These are phyloP conservation scores for Lentinus tigrinus DNA, from an alignment of 768 basidiomycete genomes.

Conservation along the genomic window DNA sequence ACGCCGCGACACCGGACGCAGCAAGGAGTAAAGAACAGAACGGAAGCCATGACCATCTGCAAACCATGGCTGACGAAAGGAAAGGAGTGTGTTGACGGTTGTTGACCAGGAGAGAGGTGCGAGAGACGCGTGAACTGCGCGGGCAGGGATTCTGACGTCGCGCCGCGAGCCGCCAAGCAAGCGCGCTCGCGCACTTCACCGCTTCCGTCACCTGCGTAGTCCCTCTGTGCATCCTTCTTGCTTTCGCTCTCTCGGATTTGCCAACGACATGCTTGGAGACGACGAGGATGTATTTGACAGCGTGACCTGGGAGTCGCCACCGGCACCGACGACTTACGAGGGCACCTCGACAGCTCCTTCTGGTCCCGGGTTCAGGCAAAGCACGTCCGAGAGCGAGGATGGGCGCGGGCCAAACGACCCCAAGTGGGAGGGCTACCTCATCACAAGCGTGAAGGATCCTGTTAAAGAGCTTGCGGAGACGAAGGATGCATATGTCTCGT, in stretches of 20 bases:
- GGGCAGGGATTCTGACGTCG: slow-evolving; percentile 8
- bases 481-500: slow-evolving; percentile 96
- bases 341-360: slow-evolving; percentile 37
- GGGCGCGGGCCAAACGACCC: slow-evolving; percentile 71
- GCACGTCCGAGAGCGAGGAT: slow-evolving; percentile 67
- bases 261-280: slow-evolving; percentile 66
- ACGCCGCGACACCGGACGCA: slow-evolving; percentile 43
- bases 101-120: slow-evolving; percentile 10
- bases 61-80: slow-evolving; percentile 23
- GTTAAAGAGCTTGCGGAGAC: slow-evolving; percentile 95
- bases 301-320: slow-evolving; percentile 85
- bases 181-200: slow-evolving; percentile 12
- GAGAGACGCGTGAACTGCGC: slow-evolving; percentile 2
- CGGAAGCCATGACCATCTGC: slow-evolving; percentile 22
- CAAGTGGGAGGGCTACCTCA: slow-evolving; percentile 88
- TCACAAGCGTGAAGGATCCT: slow-evolving; percentile 85
- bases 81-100: slow-evolving; percentile 23
- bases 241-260: not conserved
- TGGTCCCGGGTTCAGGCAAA: slow-evolving; percentile 81
- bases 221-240: not conserved
- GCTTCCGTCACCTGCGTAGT: not conserved
- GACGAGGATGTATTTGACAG: slow-evolving; percentile 91
- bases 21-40: slow-evolving; percentile 33
- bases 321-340: slow-evolving; percentile 48
- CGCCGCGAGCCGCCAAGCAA: not conserved